Conservation (phyloP, 169 alveolate genomes). For the Ichthyophthirius multifiliis region DNA sequence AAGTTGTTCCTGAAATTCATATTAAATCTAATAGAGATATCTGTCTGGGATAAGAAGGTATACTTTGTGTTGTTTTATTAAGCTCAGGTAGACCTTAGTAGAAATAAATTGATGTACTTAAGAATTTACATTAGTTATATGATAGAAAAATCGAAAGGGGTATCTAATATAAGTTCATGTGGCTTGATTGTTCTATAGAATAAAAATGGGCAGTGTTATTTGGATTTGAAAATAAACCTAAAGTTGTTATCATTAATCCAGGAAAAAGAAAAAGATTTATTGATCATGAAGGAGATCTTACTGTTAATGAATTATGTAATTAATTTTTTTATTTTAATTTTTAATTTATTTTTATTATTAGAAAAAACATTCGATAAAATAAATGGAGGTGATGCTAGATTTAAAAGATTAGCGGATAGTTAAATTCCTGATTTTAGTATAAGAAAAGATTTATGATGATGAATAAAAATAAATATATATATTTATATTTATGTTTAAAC, state of each 20-base stretch:
- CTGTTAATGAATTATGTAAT: background rate
- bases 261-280: slow-evolving; percentile 65
- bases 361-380: slow-evolving; percentile 30
- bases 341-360: background rate
- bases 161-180: slow-evolving; percentile 48
- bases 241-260: slow-evolving; percentile 58
- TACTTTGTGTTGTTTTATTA: slow-evolving; percentile 37
- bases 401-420: slow-evolving; percentile 10
- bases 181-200: slow-evolving; percentile 53
- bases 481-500: no score
- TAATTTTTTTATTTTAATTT: background rate
- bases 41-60: slow-evolving; percentile 54
- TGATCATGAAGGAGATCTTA: slow-evolving; percentile 38
- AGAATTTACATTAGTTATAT: background rate
- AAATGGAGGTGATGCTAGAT: slow-evolving; percentile 35
- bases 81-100: slow-evolving; percentile 20
- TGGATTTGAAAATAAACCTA: slow-evolving; percentile 27
- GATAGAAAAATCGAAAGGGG: slow-evolving; percentile 24
- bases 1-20: slow-evolving; percentile 63
- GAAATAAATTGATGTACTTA: background rate
- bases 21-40: slow-evolving; percentile 63
- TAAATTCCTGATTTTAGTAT: background rate
- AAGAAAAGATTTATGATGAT: slow-evolving; percentile 7
- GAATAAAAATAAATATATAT: no score
- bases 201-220: slow-evolving; percentile 44